Conservation (phyloP, 768 basidiomycete genomes). For the Melanogaster broomeanus region DNA sequence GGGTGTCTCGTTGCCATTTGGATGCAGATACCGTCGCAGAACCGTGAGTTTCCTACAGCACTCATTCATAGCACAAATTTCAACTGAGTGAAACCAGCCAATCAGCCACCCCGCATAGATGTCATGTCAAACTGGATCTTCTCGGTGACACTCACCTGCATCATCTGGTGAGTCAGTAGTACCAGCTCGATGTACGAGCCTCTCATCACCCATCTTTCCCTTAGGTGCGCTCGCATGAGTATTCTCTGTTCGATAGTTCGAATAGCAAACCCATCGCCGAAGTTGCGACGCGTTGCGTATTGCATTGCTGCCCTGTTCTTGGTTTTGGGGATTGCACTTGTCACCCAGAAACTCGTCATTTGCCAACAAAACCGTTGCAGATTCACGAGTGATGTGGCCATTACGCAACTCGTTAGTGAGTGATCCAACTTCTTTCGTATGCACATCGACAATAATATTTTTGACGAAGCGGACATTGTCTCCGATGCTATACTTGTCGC, state of each 20-base stretch:
- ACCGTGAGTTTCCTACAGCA: slow-evolving; percentile 13
- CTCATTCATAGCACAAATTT: background rate
- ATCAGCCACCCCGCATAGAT: background rate
- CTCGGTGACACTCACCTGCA: slow-evolving; percentile 17
- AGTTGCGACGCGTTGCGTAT: slow-evolving; percentile 12
- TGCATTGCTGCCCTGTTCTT: slow-evolving; percentile 17
- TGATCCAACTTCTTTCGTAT: background rate
- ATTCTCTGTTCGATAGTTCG: slow-evolving; percentile 27
- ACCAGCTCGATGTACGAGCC: background rate
- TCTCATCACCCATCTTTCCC: background rate
- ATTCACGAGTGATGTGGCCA: slow-evolving; percentile 3
- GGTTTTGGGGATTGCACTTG: slow-evolving; percentile 12
- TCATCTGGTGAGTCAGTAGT: slow-evolving; percentile 21
- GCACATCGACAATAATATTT: background rate
- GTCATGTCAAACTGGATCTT: slow-evolving; percentile 14
- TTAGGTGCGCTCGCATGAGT: slow-evolving; percentile 29
- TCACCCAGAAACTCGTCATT: slow-evolving; percentile 17
- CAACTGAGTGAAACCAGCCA: background rate
- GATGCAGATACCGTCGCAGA: background rate
- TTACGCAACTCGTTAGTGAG: slow-evolving; percentile 28
- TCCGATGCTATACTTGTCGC: slow-evolving; percentile 22
- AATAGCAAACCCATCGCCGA: slow-evolving; percentile 14
- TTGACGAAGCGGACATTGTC: slow-evolving; percentile 19
- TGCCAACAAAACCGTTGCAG: slow-evolving; percentile 9
- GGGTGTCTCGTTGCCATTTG: slow-evolving; percentile 21